Evolutionary conservation across 106 monocot species (phyloP), one percentile per base, ranked within the genome.

Genomic region (Allium fistulosum): DNA sequence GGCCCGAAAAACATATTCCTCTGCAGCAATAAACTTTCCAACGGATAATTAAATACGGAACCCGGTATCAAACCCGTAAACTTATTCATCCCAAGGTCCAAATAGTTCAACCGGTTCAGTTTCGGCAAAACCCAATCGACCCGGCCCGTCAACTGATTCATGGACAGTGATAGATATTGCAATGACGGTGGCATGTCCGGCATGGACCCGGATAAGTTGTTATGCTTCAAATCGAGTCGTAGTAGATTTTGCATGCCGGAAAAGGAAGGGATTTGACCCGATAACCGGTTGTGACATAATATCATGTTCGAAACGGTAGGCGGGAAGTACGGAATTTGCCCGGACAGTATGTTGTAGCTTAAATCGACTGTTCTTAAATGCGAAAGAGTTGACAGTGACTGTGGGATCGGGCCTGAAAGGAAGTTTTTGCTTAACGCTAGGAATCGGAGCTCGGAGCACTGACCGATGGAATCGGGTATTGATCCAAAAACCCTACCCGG

Each of bases 291-390:
- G 74, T 88, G 84, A 71, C 74, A 88, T 49, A 88, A 78, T 51
- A 88, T 73, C 51, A 88, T 62, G 61, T 84, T 82, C 59, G 84
- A 76, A 13, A 88, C 76, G 2, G 69, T 3, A 3, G 84, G 82
- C 10, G 78, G 60, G 2, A 82, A 59, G 1, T 46, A 62, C 9
- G 88, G 88, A 47, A 88, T 75, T 4, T 58, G 8, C 15, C 84
- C 88, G 58, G 84, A 79, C 60, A 88, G 78, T 27, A 82, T 66
- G 67, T 88, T 88, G 77, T 74, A 88, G 84, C 88, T 88, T 49
- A 88, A 63, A 58, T 88, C 88, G 45, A 88, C 57, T 8, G 88
- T 88, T 5, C 76, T 76, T 61, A 88, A 74, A 12, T 55, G 61
- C 48, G 49, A 67, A 10, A 88, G 76, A 10, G 78, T 65, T 49